These are phyloP conservation scores for Vaccinium corymbosum DNA, from an alignment of 148 eudicot species.

Conservation along the genomic window DNA sequence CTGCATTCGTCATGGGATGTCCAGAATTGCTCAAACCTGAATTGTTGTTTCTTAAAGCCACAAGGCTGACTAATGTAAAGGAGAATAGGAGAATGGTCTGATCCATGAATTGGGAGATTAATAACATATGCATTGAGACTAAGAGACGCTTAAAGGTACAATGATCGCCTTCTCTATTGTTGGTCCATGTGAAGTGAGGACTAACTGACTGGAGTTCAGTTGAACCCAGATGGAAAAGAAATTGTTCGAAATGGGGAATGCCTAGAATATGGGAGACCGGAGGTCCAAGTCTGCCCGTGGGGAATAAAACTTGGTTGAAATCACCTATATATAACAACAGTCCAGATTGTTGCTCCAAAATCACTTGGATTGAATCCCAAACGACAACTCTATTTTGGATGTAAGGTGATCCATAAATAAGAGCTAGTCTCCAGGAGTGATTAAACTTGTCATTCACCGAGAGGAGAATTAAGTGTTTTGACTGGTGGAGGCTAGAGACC, in stretches of 20 bases:
- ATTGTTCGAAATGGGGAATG: neutral
- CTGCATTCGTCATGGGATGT: neutral
- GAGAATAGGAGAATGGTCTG: neutral
- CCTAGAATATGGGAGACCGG: neutral
- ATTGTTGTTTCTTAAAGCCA: neutral
- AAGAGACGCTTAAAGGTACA: neutral
- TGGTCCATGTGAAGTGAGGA: neutral
- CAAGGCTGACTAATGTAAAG: neutral
- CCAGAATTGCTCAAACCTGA: neutral
- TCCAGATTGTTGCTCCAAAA: neutral
- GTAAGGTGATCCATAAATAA: neutral
- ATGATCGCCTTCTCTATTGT: neutral
- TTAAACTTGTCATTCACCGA: neutral
- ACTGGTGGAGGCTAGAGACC: neutral
- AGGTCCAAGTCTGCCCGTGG: neutral
- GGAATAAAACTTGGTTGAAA: neutral
- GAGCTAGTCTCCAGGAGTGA: neutral
- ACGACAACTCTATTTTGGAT: neutral
- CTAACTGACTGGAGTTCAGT: neutral
- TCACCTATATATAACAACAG: neutral
- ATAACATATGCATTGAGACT: neutral
- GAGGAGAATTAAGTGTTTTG: neutral
- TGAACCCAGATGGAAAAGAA: neutral
- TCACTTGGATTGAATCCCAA: neutral
- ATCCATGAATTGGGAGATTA: neutral